Conservation (phyloP, 176 grass and related monocot genomes). For the Tillandsia leiboldiana region DNA sequence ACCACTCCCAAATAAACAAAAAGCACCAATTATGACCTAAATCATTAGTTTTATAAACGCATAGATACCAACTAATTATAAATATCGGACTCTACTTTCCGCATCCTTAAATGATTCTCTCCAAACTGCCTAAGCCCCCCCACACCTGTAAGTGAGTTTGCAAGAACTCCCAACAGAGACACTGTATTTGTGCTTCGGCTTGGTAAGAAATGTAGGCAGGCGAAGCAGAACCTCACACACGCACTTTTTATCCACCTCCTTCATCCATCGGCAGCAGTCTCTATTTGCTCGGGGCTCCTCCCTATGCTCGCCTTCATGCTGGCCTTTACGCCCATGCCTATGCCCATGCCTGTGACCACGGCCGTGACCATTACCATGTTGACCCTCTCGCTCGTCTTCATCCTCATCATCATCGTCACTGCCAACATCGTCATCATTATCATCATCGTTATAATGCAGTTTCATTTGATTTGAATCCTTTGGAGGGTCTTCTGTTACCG, state of each 20-base stretch:
- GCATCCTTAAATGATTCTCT: too few species aligned
- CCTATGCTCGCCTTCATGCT: slow-evolving; percentile 10
- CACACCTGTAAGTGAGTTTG: slow-evolving; percentile 49
- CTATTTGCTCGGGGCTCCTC: slow-evolving; percentile 37
- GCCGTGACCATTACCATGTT: neutral
- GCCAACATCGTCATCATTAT: neutral
- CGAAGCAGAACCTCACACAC: slow-evolving; percentile 57
- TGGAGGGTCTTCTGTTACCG: neutral
- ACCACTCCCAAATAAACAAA: too few species aligned
- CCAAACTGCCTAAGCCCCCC: slow-evolving; percentile 26
- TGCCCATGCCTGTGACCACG: neutral
- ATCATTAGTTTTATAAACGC: too few species aligned
- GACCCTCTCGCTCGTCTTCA: neutral
- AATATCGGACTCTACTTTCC: too few species aligned
- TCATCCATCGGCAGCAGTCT: slow-evolving; percentile 77
- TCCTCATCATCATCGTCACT: neutral
- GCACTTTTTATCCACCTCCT: slow-evolving; percentile 64
- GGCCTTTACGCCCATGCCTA: rapidly evolving
- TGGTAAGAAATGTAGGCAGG: slow-evolving; percentile 59
- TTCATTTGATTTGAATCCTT: neutral
- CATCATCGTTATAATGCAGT: neutral
- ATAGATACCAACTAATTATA: too few species aligned
- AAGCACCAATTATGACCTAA: too few species aligned
- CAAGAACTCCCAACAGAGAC: slow-evolving; percentile 39
- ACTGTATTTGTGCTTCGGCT: slow-evolving; percentile 67